Base-by-base conservation (phyloP, 2,329 filamentous ascomycete genomes). In the Aureobasidium musti region DNA sequence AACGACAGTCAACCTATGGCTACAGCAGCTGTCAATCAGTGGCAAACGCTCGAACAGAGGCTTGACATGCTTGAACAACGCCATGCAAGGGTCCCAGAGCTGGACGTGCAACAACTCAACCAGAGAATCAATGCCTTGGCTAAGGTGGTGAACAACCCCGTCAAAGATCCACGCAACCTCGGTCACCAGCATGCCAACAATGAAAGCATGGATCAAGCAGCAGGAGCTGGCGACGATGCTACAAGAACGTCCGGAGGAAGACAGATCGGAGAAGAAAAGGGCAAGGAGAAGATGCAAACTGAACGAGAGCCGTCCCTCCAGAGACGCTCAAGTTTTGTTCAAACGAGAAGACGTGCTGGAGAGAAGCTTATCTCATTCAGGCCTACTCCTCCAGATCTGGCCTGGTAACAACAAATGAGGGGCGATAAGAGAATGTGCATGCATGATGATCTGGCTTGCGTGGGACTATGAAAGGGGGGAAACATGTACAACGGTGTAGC, bases 1-100 rank as follows among this genome's bases (percentile, higher is more conserved):
- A 37, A 63, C 21, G 59, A 63, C 14, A 63, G 59, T 30, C 59
- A 63, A 5, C 8, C 59, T 6, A 23, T 52, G 21, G 21, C 23
- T 30, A n/a, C 33, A 28, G 59, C 28, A 17, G 19, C 23, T 5
- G 23, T 6, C 35, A 64, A 11, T 17, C 63, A 65, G 30, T 35
- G 33, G 41, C 21, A 37, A 10, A 14, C n/a, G 7, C 35, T 63
- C 37, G 49, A 67, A 30, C 52, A 57, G 21, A 49, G 56, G 39
- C 28, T 54, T 30, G 65, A 65, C 50, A 37, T 47, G 41, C 41
- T 54, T 43, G 61, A 63, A 56, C 37, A 61, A 47, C 49, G 47
- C 61, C 57, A 53, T 33, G n/a, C 19, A 10, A 61, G 6, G 4
- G 30, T 1, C 28, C 10, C 28, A 17, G n/a, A 37, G 21, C 41